Evolutionary conservation across 306 rosid genomes (phyloP), one percentile per base, ranked within the genome.

Genomic region (Cucumis melo): DNA sequence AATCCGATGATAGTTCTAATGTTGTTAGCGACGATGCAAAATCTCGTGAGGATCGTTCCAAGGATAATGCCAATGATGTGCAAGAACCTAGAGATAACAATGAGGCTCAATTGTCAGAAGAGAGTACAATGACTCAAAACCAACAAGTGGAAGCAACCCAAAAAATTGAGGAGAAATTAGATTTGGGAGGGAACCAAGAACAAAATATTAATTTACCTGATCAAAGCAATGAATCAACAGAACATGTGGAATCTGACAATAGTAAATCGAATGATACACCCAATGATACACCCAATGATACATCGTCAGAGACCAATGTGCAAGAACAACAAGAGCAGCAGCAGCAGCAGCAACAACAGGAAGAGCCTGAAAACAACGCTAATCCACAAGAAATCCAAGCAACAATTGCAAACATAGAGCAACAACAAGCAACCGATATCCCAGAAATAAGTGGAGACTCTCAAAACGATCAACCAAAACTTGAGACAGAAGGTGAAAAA

Each of bases 1-100:
- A 82, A 60, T 46, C 83, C 0, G 97, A 87, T 32, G 91, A 90
- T 0, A 77, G 59, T 0, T 78, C 55, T 21, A 75, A 36, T 61
- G 62, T n/a, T 15, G 10, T 21, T 44, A 65, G 55, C 24, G 38
- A 34, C 15, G 62, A 77, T n/a, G 53, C 13, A n/a, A 88, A 79
- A 11, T 5, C 66, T 14, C 80, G 72, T 2, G 83, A 79, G 44
- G 88, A 80, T 5, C 83, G 41, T 34, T 34, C 6, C 76, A 34
- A 64, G 74, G 53, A 10, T 44, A 11, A 16, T 10, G 27, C 72
- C 4, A 23, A 51, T 23, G 58, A 78, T 0, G 81, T 21, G 19
- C 66, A 29, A 50, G 81, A 78, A 14, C 7, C 60, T 1, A 83
- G 76, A 78, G 39, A 81, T 54, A 78, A 82, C 68, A 80, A 77